Evolutionary conservation across 164 flowering plant genomes (phyloP), one percentile per base, ranked within the genome.

Genomic region (Chimonanthus salicifolius): DNA sequence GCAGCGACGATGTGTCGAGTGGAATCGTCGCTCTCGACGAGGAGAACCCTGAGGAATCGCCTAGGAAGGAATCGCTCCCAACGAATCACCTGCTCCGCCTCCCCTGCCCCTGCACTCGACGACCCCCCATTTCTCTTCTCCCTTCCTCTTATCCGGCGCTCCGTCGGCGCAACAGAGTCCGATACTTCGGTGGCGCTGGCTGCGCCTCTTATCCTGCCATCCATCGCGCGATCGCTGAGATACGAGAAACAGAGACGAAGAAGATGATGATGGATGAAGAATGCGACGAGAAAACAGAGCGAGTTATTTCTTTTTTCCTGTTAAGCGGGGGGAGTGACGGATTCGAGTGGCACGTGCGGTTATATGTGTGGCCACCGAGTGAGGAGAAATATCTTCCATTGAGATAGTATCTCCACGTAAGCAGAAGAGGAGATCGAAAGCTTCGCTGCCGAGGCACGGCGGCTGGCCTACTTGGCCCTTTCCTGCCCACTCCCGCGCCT

Each of bases 1-100:
- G 92, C 92, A 74, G 85, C 76, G 68, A 92, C 93, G 72, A 92
- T 79, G 67, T 92, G 94, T 43, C 97, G 85, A 10, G 97, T 92
- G 4, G 92, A 87, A 75, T 86, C 89, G 75, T 91, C 96, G 68
- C 75, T 81, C 76, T 91, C 96, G 51, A 89, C 96, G 21, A 92
- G 87, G 47, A 90, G 80, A 79, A 92, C 93, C 77, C 83, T 86
- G 11, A 89, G 80, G 67, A 87, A 80, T 67, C 84, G 78, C 46
- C 86, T 15, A 71, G 85, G 93, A 4, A 92, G 87, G 85, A 90
- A 86, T 75, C 85, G 78, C 71, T 88, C 94, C 94, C 97, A 92
- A 48, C 86, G 75, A 65, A 88, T 85, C 62, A 74, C 68, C 20
- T 77, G 75, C 46, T 69, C 87, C 10, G 58, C 70, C 4, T 58